phyloP scores from a whole-genome alignment of 2,329 filamentous ascomycete genomes.

The Phoma herbarum region DNA sequence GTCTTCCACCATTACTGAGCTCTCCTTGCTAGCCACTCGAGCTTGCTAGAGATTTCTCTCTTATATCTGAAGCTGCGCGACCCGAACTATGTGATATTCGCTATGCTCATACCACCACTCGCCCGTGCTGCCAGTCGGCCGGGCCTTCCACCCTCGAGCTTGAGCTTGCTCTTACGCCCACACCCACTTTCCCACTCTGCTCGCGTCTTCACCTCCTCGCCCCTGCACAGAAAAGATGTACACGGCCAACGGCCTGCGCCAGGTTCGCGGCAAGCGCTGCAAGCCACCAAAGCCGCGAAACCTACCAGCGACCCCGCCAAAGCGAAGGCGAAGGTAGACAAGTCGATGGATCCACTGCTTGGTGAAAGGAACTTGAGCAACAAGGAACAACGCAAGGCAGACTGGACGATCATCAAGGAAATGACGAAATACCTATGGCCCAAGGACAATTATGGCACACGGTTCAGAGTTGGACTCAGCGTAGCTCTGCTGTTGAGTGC shows the following conservation, averaged over 20 bases:
- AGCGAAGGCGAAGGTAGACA: conserved; percentile 36
- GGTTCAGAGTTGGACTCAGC: conserved; percentile 85
- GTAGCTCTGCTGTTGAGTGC: conserved; percentile 84
- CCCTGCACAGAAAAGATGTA: conserved; percentile 56
- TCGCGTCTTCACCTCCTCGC: conserved; percentile 56
- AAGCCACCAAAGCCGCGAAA: conserved; percentile 34
- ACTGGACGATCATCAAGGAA: conserved; percentile 98
- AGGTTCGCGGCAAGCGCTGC: conserved; percentile 34
- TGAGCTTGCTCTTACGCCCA: conserved; percentile 30
- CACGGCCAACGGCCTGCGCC: conserved; percentile 43
- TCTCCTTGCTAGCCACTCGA: conserved; percentile 15
- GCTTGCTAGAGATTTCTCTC: conserved; percentile 8
- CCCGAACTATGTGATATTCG: conserved; percentile 36
- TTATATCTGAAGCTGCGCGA: conserved; percentile 6
- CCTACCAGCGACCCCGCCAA: conserved; percentile 26
- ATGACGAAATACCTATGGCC: conserved; percentile 98
- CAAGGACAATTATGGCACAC: conserved; percentile 83
- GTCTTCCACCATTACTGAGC: conserved; percentile 26
- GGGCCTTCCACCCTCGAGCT: conserved; percentile 29
- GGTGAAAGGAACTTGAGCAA: conserved; percentile 71
- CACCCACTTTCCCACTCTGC: conserved; percentile 32
- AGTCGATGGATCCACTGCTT: conserved; percentile 59
- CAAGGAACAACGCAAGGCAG: conserved; percentile 91
- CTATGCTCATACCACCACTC: conserved; percentile 50
- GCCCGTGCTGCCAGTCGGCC: conserved; percentile 47